Percentiles rank a stretch among this genome's conserved stretches.
These are phyloP conservation scores for Nakataea oryzae DNA, from an alignment of 2,329 filamentous ascomycete genomes.

Conservation along the genomic window DNA sequence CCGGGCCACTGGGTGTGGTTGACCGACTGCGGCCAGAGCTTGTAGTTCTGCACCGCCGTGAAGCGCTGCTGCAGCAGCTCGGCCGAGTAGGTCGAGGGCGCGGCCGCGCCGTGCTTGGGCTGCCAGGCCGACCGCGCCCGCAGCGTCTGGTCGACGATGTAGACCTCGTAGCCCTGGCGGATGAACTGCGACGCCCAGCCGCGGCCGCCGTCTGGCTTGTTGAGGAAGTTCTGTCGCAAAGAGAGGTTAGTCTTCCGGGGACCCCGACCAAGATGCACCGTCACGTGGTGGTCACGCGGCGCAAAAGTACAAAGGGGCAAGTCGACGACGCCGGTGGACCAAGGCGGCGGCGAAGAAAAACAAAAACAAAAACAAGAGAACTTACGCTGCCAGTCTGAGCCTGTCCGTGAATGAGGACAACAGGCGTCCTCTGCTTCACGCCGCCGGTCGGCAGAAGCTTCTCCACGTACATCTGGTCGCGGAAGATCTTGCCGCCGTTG, in stretches of 20 bases:
- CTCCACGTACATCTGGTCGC: constrained; percentile 44
- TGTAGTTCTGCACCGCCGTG: constrained; percentile 21
- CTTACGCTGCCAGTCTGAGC: constrained; percentile 1
- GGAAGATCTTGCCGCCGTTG: background rate
- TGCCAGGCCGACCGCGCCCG: constrained; percentile 32
- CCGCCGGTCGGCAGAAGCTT: constrained; percentile 24
- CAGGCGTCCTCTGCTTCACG: constrained; percentile 16
- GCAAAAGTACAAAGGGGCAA: background rate
- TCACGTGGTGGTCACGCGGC: background rate
- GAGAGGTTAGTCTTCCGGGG: too few species aligned
- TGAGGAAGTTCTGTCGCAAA: constrained; percentile 8
- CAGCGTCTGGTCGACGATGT: constrained; percentile 33
- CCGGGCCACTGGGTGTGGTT: constrained; percentile 33
- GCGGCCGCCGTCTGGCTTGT: constrained; percentile 32
- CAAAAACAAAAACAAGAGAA: background rate
- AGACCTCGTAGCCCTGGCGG: constrained; percentile 32
- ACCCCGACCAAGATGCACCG: background rate
- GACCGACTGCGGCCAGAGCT: constrained; percentile 26
- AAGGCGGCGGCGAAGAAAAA: too few species aligned
- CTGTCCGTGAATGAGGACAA: constrained; percentile 31
- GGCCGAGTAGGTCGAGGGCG: constrained; percentile 15
- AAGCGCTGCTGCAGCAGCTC: constrained; percentile 25
- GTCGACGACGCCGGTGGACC: too few species aligned
- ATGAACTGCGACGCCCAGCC: constrained; percentile 36
- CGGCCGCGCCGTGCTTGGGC: background rate